A percentile compares a stretch with the other conserved stretches of the same genome.
Conservation (phyloP, 768 basidiomycete species). For the Amanita exitialis region DNA sequence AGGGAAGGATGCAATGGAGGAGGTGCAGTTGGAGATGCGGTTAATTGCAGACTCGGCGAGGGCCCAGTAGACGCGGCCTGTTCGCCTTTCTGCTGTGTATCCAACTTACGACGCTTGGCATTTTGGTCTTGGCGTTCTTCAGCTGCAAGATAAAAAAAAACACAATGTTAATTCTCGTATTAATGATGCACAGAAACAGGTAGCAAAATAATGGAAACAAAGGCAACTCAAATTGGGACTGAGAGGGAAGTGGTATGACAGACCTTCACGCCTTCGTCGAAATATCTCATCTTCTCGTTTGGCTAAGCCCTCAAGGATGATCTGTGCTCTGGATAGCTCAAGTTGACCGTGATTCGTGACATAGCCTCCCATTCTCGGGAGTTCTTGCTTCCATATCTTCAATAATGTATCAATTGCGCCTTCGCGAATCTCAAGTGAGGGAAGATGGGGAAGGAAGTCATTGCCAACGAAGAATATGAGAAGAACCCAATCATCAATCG, state of each 20-base stretch:
- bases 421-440: slow-evolving; percentile 97
- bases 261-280: slow-evolving; percentile 83
- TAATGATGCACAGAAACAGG: slow-evolving; percentile 9
- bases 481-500: slow-evolving; percentile 99
- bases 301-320: slow-evolving; percentile 95
- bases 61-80: slow-evolving; percentile 31
- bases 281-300: slow-evolving; percentile 94
- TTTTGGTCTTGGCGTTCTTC: slow-evolving; percentile 92
- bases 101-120: slow-evolving; percentile 77
- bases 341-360: slow-evolving; percentile 88
- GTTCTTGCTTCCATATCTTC: slow-evolving; percentile 90
- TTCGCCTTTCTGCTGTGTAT: slow-evolving; percentile 31
- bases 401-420: slow-evolving; percentile 97
- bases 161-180: slow-evolving; percentile 14
- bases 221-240: slow-evolving; percentile 9
- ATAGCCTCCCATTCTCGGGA: slow-evolving; percentile 96
- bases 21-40: slow-evolving; percentile 33
- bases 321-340: slow-evolving; percentile 77
- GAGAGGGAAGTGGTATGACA: slow-evolving; percentile 22
- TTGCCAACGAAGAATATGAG: slow-evolving; percentile 99
- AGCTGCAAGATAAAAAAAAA: slow-evolving; percentile 38
- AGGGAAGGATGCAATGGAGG: slow-evolving; percentile 44
- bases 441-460: slow-evolving; percentile 97
- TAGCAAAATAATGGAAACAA: slow-evolving; percentile 8
- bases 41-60: slow-evolving; percentile 38